Conservation (phyloP, 176 grass and related monocot genomes). For the Ampelocalamus luodianensis region DNA sequence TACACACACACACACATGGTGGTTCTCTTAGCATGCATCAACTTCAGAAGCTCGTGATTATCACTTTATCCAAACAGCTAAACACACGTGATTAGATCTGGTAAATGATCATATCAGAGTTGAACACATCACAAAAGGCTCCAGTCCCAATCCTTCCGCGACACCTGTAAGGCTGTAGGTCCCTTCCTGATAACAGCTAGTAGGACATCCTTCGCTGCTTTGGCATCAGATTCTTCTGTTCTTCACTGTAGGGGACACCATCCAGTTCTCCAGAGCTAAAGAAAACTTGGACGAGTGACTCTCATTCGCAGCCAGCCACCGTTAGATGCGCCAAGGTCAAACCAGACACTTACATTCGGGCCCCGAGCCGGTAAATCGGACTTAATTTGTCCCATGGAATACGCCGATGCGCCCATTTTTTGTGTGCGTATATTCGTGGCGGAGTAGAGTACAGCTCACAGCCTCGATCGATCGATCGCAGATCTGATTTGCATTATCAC, state of each 20-base stretch:
- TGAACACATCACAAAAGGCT: background rate
- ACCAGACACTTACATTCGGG: background rate
- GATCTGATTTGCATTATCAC: background rate
- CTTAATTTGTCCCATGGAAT: background rate
- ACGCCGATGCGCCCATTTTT: background rate
- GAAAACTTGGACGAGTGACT: background rate
- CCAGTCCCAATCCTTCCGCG: background rate
- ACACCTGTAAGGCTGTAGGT: background rate
- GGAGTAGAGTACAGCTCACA: background rate
- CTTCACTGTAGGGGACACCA: too few relatives aligned
- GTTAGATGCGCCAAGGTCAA: background rate
- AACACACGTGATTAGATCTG: too few relatives aligned
- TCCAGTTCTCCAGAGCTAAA: background rate
- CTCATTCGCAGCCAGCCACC: background rate
- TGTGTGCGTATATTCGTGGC: background rate
- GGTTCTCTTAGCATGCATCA: background rate
- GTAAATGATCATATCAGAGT: background rate
- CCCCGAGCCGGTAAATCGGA: background rate
- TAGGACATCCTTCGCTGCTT: constrained; percentile 4
- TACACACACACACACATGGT: background rate
- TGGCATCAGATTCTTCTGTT: constrained; percentile 15
- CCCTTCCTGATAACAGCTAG: background rate
- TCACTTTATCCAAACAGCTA: background rate
- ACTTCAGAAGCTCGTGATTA: background rate
- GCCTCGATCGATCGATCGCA: background rate